Conservation (phyloP, 176 grass and related monocot genomes). For the Lolium rigidum region DNA sequence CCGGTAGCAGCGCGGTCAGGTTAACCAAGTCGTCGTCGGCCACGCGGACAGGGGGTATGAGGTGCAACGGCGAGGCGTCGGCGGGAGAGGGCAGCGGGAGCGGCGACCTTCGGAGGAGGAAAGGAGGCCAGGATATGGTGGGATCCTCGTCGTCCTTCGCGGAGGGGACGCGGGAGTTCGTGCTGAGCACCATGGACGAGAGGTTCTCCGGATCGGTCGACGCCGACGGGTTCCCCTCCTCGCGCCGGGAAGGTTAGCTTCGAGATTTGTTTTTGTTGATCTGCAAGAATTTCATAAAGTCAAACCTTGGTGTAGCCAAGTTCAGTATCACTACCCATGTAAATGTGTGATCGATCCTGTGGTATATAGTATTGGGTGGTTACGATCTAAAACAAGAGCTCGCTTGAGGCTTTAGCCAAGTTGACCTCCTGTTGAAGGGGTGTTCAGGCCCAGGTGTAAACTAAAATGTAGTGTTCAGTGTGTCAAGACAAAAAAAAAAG, state of each 20-base stretch:
- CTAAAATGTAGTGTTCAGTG: background rate
- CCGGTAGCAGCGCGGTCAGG: background rate
- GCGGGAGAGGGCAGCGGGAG: conserved; percentile 36
- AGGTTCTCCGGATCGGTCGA: conserved; percentile 62
- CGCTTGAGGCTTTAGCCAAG: conserved; percentile 1
- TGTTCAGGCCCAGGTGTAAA: background rate
- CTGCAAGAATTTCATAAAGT: conserved; percentile 1
- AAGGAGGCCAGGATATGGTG: conserved; percentile 27
- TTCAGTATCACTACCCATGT: background rate
- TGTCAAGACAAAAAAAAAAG: no score
- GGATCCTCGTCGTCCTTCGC: conserved; percentile 49
- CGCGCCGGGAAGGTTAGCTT: conserved; percentile 45
- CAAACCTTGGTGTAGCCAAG: background rate
- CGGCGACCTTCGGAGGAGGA: conserved; percentile 38
- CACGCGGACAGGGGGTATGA: conserved; percentile 44
- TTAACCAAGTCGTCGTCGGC: background rate
- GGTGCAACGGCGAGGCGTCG: conserved; percentile 46
- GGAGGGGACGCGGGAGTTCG: conserved; percentile 57
- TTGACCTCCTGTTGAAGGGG: background rate
- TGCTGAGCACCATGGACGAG: conserved; percentile 66
- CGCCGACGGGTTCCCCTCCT: conserved; percentile 32
- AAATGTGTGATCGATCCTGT: background rate
- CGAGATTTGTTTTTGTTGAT: background rate
- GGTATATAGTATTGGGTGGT: background rate
- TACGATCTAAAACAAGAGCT: background rate